Percentiles rank a stretch among this genome's conserved stretches.
phyloP scores from a whole-genome alignment of 805 yeast species.

The Blastobotrys robertii region DNA sequence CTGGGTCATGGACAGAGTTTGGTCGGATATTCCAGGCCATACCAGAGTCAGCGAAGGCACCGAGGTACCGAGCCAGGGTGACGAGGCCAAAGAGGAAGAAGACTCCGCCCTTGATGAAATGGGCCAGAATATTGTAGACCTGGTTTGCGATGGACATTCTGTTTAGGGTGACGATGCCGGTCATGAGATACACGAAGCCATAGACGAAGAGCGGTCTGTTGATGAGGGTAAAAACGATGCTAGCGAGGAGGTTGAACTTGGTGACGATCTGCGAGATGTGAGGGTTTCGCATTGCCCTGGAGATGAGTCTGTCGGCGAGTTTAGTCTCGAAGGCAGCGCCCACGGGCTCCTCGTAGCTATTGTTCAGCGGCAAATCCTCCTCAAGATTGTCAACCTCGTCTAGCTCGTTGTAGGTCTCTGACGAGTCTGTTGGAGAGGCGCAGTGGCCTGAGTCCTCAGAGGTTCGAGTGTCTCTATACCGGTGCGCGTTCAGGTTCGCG shows the following conservation, averaged over 20 bases:
- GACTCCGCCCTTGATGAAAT: constrained; percentile 92
- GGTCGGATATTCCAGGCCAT: constrained; percentile 77
- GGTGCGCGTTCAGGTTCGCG: neutral
- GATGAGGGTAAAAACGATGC: constrained; percentile 38
- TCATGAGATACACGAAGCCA: constrained; percentile 44
- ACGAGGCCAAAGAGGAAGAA: constrained; percentile 67
- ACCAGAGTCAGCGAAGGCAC: constrained; percentile 64
- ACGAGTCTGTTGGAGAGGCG: constrained; percentile 1
- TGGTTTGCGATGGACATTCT: constrained; percentile 55
- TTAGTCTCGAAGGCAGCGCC: constrained; percentile 6
- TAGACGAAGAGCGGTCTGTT: constrained; percentile 59
- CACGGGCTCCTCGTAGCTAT: neutral
- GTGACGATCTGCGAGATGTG: constrained; percentile 16
- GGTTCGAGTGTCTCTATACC: constrained; percentile 6
- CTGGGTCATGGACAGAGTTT: constrained; percentile 3
- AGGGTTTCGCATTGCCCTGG: constrained; percentile 11
- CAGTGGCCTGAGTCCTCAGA: constrained; percentile 21
- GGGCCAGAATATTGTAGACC: constrained; percentile 82
- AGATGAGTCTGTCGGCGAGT: constrained; percentile 11
- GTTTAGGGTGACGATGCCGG: constrained; percentile 56
- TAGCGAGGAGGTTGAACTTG: constrained; percentile 23
- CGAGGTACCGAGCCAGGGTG: constrained; percentile 80
- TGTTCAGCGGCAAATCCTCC: neutral
- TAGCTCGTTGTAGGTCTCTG: constrained; percentile 6
- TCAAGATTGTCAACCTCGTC: constrained; percentile 3